A percentile compares a stretch with the other conserved stretches of the same genome.
These are phyloP conservation scores for Carex kokanica DNA, from an alignment of 176 grass and related monocot genomes.

Conservation along the genomic window DNA sequence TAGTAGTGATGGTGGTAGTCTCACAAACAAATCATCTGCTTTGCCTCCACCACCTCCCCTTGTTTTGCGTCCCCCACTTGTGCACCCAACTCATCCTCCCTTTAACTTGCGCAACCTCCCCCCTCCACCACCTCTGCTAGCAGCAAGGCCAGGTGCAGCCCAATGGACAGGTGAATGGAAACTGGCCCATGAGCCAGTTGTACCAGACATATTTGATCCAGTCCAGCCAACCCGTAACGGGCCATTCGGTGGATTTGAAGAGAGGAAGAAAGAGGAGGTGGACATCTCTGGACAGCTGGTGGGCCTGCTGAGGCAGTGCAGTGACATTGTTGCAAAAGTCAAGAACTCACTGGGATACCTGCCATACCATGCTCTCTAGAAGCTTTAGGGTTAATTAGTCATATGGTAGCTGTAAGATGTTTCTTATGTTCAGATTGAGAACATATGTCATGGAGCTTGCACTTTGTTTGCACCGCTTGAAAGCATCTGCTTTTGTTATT, in stretches of 20 bases:
- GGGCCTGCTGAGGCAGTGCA: conserved; percentile 37
- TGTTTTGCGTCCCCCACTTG: conserved; percentile 1
- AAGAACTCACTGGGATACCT: conserved; percentile 33
- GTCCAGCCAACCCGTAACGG: background rate
- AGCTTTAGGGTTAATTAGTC: background rate
- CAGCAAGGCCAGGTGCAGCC: background rate
- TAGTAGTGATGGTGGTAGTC: background rate
- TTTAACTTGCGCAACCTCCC: conserved; percentile 29
- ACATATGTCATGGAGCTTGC: conserved; percentile 13
- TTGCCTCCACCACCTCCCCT: conserved; percentile 30
- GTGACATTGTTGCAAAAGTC: conserved; percentile 36
- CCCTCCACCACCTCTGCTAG: background rate
- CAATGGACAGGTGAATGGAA: background rate
- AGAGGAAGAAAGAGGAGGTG: background rate
- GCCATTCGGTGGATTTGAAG: conserved; percentile 5
- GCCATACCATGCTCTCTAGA: conserved; percentile 36
- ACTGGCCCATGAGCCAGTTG: background rate
- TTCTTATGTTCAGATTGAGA: conserved; percentile 4
- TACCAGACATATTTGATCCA: background rate
- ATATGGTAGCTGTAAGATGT: conserved; percentile 8
- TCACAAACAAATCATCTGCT: conserved; percentile 22
- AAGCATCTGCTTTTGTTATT: background rate
- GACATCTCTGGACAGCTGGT: conserved; percentile 36
- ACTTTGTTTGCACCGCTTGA: conserved; percentile 2
- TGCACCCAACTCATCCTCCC: background rate